phyloP scores from a whole-genome alignment of 2,329 filamentous ascomycete genomes.

The Microdochium trichocladiopsis region DNA sequence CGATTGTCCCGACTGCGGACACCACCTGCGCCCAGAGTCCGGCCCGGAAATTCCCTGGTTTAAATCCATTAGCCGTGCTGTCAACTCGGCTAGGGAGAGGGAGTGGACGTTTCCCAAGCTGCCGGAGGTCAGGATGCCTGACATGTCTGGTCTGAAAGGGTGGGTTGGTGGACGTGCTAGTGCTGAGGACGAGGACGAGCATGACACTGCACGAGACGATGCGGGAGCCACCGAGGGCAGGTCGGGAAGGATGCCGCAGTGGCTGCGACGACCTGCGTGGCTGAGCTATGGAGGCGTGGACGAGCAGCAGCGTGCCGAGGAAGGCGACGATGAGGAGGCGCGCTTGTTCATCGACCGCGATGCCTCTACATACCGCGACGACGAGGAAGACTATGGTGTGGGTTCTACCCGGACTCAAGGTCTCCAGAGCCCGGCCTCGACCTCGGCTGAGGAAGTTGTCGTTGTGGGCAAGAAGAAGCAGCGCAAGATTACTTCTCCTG shows the following conservation, averaged over 20 bases:
- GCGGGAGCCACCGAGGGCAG: not conserved
- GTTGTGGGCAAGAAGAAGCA: not conserved
- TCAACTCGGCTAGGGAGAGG: slow-evolving; percentile 1
- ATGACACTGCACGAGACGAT: not conserved
- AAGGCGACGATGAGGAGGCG: not conserved
- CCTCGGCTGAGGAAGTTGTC: not conserved
- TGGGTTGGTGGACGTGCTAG: not conserved
- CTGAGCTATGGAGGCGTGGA: not conserved
- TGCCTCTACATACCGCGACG: not conserved
- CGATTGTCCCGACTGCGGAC: slow-evolving; percentile 32
- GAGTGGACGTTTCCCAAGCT: slow-evolving; percentile 20
- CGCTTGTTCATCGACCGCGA: not conserved
- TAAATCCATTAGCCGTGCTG: slow-evolving; percentile 2
- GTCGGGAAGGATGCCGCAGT: not conserved
- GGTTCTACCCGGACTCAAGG: not conserved
- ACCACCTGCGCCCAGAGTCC: slow-evolving; percentile 24
- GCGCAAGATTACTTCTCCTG: not conserved
- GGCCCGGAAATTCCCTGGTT: slow-evolving; percentile 12
- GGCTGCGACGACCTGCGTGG: not conserved
- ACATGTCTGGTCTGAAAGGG: not conserved
- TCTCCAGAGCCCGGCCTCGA: not conserved
- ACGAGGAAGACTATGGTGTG: not conserved
- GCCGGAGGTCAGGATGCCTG: slow-evolving; percentile 12
- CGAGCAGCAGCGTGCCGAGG: not conserved
- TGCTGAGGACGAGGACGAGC: not conserved